These are phyloP conservation scores for Larix kaempferi DNA, from an alignment of 75 land plant species.

Conservation along the genomic window DNA sequence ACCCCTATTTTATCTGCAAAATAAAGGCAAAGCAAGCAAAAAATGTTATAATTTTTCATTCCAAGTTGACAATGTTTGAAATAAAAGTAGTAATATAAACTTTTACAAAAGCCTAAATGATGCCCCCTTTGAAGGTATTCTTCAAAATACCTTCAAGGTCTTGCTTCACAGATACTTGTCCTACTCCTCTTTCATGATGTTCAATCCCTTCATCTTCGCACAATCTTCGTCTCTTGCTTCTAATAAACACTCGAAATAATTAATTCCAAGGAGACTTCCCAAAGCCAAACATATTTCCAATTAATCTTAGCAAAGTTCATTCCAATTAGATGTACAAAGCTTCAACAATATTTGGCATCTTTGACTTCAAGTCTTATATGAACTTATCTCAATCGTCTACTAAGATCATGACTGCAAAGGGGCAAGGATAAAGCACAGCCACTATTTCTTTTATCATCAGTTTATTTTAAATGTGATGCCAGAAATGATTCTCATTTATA, in stretches of 20 bases:
- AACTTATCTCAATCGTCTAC: too few relatives aligned
- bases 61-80: neutral
- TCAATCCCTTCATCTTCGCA: neutral
- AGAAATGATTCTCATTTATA: too few relatives aligned
- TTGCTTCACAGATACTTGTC: neutral
- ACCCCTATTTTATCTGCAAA: constrained; percentile 1
- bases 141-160: neutral
- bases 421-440: too few relatives aligned
- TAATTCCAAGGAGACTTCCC: too few relatives aligned
- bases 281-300: too few relatives aligned
- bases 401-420: too few relatives aligned
- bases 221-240: constrained; percentile 23
- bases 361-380: too few relatives aligned
- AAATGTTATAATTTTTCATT: neutral
- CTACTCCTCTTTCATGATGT: neutral
- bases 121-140: neutral
- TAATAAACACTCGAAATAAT: neutral
- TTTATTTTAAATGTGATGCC: too few relatives aligned
- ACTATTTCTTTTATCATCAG: too few relatives aligned
- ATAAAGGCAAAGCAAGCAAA: constrained; percentile 1
- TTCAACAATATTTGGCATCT: too few relatives aligned
- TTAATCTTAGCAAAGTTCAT: too few relatives aligned
- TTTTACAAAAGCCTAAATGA: neutral
- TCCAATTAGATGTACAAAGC: too few relatives aligned
- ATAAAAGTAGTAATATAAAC: neutral